phyloP scores from a whole-genome alignment of 306 rosid species.

The Senna tora region DNA sequence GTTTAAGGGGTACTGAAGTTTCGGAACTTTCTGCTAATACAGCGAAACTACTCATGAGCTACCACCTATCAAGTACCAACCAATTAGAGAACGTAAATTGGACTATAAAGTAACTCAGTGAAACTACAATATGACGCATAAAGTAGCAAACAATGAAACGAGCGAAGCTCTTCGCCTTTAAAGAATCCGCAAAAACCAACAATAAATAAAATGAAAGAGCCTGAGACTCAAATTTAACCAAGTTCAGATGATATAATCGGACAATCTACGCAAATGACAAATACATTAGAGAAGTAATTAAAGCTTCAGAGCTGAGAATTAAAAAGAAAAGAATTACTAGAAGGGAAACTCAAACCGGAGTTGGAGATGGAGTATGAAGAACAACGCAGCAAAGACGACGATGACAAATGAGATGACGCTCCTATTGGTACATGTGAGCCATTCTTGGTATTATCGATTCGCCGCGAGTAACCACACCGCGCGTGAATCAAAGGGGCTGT shows the following conservation, averaged over 20 bases:
- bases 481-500: constrained; percentile 24
- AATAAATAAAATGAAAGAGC: not conserved
- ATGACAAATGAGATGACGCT: constrained; percentile 25
- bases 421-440: not conserved
- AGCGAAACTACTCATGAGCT: not conserved
- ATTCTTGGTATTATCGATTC: constrained; percentile 17
- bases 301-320: constrained; percentile 15
- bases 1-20: not conserved
- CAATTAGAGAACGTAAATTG: not conserved
- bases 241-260: not conserved
- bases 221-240: not conserved
- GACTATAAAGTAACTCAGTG: not conserved
- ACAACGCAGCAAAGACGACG: constrained; percentile 32
- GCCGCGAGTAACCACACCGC: constrained; percentile 21
- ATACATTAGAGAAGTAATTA: constrained; percentile 8
- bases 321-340: constrained; percentile 28
- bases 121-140: not conserved
- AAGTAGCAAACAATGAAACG: not conserved
- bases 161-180: constrained; percentile 8
- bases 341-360: constrained; percentile 23
- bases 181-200: not conserved
- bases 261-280: not conserved
- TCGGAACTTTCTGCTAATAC: not conserved
- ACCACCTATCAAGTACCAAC: too few species aligned
- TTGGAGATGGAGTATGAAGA: constrained; percentile 28